These are phyloP conservation scores for Cyberlindnera galapagoensis DNA, from an alignment of 805 yeast genomes.

Conservation along the genomic window DNA sequence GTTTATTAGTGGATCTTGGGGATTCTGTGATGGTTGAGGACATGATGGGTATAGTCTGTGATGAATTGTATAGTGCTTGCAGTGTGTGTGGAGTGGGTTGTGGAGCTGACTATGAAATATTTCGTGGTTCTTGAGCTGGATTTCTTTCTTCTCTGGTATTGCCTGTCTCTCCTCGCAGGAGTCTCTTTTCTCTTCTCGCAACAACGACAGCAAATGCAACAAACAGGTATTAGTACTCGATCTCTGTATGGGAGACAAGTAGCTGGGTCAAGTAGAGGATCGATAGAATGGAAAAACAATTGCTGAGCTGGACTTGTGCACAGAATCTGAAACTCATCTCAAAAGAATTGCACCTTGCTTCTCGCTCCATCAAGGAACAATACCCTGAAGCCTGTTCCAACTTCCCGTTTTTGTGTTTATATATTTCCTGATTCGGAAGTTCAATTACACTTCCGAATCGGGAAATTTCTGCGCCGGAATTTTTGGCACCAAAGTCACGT, in stretches of 20 bases:
- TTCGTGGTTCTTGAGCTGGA: no score
- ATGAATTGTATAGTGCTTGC: no score
- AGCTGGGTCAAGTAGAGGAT: background rate
- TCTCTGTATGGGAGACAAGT: background rate
- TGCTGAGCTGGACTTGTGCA: background rate
- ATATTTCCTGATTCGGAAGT: slow-evolving; percentile 16
- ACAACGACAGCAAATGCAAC: background rate
- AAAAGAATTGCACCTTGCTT: background rate
- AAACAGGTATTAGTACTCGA: background rate
- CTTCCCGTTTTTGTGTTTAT: slow-evolving; percentile 11
- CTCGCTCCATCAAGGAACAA: background rate
- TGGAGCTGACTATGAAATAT: no score
- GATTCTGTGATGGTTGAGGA: slow-evolving; percentile 15
- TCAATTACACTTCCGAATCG: slow-evolving; percentile 6
- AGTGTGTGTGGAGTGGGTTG: no score
- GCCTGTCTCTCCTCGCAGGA: slow-evolving; percentile 21
- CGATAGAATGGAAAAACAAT: background rate
- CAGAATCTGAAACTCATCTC: background rate
- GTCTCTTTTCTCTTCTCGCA: background rate
- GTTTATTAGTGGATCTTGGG: slow-evolving; percentile 14
- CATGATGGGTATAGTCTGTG: slow-evolving; percentile 14
- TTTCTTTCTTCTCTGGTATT: slow-evolving; percentile 1
- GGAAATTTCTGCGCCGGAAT: no score
- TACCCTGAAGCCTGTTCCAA: background rate
- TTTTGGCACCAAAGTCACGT: no score